Conservation (phyloP, 768 basidiomycete genomes). For the Boletus patriciae region DNA sequence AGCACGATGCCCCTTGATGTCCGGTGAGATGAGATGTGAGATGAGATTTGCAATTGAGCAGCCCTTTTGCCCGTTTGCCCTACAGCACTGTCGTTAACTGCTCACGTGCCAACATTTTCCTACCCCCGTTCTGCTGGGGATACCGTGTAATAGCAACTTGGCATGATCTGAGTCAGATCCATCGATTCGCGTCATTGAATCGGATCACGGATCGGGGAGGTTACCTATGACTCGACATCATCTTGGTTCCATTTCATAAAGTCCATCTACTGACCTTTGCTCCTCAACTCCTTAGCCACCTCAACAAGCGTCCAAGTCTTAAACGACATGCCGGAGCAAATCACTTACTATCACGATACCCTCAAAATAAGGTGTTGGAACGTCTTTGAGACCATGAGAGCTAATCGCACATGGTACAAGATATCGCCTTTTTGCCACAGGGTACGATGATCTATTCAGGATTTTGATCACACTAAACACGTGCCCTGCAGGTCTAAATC, state of each 20-base stretch:
- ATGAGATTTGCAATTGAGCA: too few species aligned
- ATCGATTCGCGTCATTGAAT: too few species aligned
- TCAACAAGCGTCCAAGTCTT: neutral
- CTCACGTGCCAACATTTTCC: too few species aligned
- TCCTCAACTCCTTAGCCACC: neutral
- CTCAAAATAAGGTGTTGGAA: constrained; percentile 37
- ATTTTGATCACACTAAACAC: neutral
- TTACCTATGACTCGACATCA: neutral
- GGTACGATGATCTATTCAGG: constrained; percentile 31
- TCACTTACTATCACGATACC: constrained; percentile 40
- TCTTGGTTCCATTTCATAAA: neutral
- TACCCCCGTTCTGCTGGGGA: too few species aligned
- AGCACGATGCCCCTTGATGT: too few species aligned
- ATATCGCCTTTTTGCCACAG: constrained; percentile 57
- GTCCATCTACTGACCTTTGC: neutral
- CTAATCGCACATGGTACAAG: constrained; percentile 27
- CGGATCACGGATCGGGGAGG: too few species aligned
- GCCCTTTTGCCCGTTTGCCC: too few species aligned
- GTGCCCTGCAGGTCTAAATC: constrained; percentile 48
- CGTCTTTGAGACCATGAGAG: neutral
- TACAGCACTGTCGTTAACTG: too few species aligned
- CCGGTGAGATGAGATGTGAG: too few species aligned
- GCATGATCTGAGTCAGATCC: too few species aligned
- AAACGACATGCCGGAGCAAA: constrained; percentile 25
- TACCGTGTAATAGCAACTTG: too few species aligned